Evolutionary conservation across 495 filamentous ascomycete genomes (phyloP).

Genomic region (Aspergillus diversus): DNA sequence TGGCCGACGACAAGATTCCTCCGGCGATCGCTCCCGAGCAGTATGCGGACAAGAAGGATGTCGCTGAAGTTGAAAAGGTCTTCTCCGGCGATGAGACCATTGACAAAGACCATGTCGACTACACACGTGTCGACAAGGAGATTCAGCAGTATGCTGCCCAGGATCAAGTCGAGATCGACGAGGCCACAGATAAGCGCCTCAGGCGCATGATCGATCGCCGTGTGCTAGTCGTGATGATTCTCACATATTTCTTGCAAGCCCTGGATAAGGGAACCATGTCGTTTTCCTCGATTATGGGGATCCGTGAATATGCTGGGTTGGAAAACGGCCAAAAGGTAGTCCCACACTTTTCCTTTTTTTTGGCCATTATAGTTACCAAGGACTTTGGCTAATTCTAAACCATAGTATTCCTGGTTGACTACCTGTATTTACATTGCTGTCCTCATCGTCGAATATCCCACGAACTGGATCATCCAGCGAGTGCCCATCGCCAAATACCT

Average conservation of each 20-base stretch:
- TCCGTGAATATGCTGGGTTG: constrained; percentile 57
- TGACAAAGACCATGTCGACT: constrained; percentile 55
- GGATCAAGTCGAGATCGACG: constrained; percentile 53
- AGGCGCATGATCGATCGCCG: constrained; percentile 58
- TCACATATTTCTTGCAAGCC: constrained; percentile 70
- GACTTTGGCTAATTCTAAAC: constrained; percentile 8
- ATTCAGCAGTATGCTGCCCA: constrained; percentile 63
- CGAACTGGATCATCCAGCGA: constrained; percentile 60
- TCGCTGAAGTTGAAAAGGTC: constrained; percentile 54
- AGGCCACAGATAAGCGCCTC: constrained; percentile 55
- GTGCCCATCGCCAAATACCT: constrained; percentile 67
- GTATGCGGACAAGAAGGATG: constrained; percentile 31
- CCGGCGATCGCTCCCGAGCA: constrained; percentile 5
- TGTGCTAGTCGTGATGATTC: constrained; percentile 54
- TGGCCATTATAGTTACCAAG: not conserved
- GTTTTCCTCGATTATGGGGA: constrained; percentile 72
- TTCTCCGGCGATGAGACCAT: constrained; percentile 40
- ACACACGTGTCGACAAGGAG: constrained; percentile 62
- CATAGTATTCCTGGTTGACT: constrained; percentile 56
- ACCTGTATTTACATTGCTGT: constrained; percentile 60
- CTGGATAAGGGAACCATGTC: constrained; percentile 73
- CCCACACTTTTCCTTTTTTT: not conserved
- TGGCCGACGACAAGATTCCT: constrained; percentile 1
- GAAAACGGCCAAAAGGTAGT: constrained; percentile 52
- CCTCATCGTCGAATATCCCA: constrained; percentile 58